These are phyloP conservation scores for Salix udensis DNA, from an alignment of 345 rosid species.

Conservation along the genomic window DNA sequence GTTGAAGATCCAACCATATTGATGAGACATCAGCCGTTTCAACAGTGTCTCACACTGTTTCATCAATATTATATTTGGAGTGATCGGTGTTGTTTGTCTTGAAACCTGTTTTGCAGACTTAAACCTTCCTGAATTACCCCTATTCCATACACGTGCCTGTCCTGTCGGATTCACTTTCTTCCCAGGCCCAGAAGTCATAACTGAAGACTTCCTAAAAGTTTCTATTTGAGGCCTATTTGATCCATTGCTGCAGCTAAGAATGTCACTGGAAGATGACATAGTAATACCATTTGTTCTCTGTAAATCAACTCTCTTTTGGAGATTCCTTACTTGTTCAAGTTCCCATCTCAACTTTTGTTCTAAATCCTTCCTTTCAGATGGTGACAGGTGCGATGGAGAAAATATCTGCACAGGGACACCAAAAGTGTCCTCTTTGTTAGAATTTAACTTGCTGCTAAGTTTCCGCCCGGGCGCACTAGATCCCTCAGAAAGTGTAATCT, in stretches of 20 bases:
- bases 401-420: slow-evolving; percentile 20
- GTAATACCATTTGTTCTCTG: slow-evolving; percentile 4
- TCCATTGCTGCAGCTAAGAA: slow-evolving; percentile 23
- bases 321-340: slow-evolving; percentile 15
- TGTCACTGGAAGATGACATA: slow-evolving; percentile 12
- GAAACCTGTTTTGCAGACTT: slow-evolving; percentile 43
- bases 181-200: slow-evolving; percentile 35
- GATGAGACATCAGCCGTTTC: slow-evolving; percentile 41
- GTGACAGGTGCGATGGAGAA: slow-evolving; percentile 7
- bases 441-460: slow-evolving; percentile 31
- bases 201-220: slow-evolving; percentile 41
- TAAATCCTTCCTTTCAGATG: slow-evolving; percentile 20
- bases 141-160: slow-evolving; percentile 41
- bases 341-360: slow-evolving; percentile 10
- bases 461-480: slow-evolving; percentile 51
- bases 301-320: slow-evolving; percentile 19
- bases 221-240: slow-evolving; percentile 32
- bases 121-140: slow-evolving; percentile 52
- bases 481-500: slow-evolving; percentile 57
- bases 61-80: slow-evolving; percentile 36
- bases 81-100: slow-evolving; percentile 34
- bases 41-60: slow-evolving; percentile 26
- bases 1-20: slow-evolving; percentile 43
- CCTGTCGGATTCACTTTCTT: slow-evolving; percentile 48
- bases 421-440: slow-evolving; percentile 8